phyloP scores from a whole-genome alignment of 352 stramenopile genomes.

The Pythium coloratum region DNA sequence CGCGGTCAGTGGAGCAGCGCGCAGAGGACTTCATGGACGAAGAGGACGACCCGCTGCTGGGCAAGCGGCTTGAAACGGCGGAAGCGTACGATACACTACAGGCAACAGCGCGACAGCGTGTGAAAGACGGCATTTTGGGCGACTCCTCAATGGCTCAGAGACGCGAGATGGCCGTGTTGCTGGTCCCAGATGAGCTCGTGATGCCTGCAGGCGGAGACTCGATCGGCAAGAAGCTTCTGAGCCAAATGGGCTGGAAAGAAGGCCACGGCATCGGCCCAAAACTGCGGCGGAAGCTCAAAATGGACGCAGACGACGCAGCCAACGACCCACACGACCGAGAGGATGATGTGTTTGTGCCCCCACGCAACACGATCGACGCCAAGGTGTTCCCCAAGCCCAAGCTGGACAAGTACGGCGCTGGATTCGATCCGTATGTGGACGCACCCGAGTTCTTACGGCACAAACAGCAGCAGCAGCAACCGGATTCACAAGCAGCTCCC shows the following conservation, averaged over 20 bases:
- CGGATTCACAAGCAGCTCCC: constrained; percentile 26
- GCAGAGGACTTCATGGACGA: constrained; percentile 95
- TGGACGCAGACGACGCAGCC: constrained; percentile 14
- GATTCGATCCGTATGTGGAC: constrained; percentile 75
- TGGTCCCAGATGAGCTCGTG: constrained; percentile 74
- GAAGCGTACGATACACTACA: constrained; percentile 67
- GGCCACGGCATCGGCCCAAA: constrained; percentile 86
- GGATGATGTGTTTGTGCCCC: constrained; percentile 54
- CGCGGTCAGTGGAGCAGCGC: constrained; percentile 39
- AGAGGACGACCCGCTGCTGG: constrained; percentile 89
- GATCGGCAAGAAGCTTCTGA: constrained; percentile 81
- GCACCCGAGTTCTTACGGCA: constrained; percentile 70
- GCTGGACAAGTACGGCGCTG: constrained; percentile 70
- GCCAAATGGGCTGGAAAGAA: constrained; percentile 91
- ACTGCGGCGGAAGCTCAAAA: constrained; percentile 45
- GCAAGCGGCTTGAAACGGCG: constrained; percentile 70
- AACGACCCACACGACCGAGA: constrained; percentile 19
- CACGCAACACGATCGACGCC: constrained; percentile 55
- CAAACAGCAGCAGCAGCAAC: constrained; percentile 41
- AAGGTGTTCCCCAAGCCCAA: constrained; percentile 68
- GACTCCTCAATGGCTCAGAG: neutral
- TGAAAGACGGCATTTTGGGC: constrained; percentile 24
- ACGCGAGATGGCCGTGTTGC: constrained; percentile 31
- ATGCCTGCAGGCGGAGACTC: constrained; percentile 62
- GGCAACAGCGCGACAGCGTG: constrained; percentile 30